Base-by-base conservation (phyloP, 2,329 filamentous ascomycete species). In the Exserohilum turcica region DNA sequence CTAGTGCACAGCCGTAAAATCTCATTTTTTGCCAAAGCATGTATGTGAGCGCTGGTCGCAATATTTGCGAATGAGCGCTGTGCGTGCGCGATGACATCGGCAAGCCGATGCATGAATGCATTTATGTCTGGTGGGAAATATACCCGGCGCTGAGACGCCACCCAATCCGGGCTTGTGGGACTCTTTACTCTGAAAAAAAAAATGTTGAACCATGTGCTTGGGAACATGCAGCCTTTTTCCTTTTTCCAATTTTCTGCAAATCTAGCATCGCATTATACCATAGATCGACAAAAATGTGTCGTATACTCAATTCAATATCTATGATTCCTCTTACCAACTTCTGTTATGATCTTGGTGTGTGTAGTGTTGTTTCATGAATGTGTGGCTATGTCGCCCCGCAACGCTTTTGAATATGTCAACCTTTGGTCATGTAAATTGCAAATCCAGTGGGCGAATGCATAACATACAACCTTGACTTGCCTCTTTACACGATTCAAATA, bases 61-160 rank as follows among this genome's bases (percentile, higher is more conserved):
- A 51, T 28, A 21, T 40, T 43, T 55, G 49, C 44, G 46, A 62
- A 16, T 48, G 15, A 49, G 46, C 42, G 62, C 44, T 50, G 48
- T 54, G 50, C 40, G 56, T 56, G 56, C 57, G 54, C 48, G 54
- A 33, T 44, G 38, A 53, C 39, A 48, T 63, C 54, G 57, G 52
- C 49, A 38, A 58, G 54, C 48, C 53, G 57, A 62, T 48, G 44
- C 29, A 48, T 52, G 33, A 37, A 49, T 44, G 48, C 45, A 27
- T 40, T 24, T 42, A 47, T 42, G 49, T 49, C 47, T 52, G 54
- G 47, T 46, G 51, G 50, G 60, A 60, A 60, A 57, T 57, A 67
- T 67, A 67, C 64, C 64, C 64, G 64, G 65, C 63, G 61, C 59
- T 54, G 40, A 54, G 63, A 53, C 64, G 61, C 60, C 58, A 59